A percentile compares a stretch with the other conserved stretches of the same genome.
phyloP scores from a whole-genome alignment of 331 rosid species.

The Cydonia oblonga region DNA sequence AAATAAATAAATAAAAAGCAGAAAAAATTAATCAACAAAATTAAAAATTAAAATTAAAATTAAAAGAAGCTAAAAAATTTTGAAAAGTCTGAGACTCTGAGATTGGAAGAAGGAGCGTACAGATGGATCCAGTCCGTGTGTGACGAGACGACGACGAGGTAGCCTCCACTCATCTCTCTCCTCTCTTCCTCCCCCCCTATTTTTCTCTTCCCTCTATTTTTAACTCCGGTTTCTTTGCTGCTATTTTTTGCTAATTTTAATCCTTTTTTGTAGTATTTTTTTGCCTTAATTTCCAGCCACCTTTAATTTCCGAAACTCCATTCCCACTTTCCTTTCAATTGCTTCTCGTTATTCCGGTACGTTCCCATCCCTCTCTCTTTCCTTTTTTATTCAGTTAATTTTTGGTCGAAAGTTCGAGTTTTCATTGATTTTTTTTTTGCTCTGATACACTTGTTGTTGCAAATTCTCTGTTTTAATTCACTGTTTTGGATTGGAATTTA shows the following conservation, averaged over 20 bases:
- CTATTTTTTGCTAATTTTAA: conserved; percentile 14
- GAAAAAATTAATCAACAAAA: too few relatives aligned
- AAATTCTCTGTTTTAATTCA: neutral
- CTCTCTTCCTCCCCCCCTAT: conserved; percentile 15
- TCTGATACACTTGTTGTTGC: neutral
- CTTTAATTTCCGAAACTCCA: neutral
- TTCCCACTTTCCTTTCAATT: conserved; percentile 10
- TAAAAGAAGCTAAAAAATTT: neutral
- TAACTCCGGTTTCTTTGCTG: conserved; percentile 24
- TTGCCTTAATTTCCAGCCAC: neutral
- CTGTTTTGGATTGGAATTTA: neutral
- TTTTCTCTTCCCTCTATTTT: conserved; percentile 45
- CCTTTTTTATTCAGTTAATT: neutral
- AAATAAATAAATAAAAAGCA: too few relatives aligned
- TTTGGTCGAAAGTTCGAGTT: neutral
- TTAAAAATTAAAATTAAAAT: too few relatives aligned
- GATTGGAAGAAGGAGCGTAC: conserved; percentile 5
- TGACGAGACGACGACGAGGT: conserved; percentile 22
- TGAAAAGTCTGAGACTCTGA: neutral
- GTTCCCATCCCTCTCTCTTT: conserved; percentile 1
- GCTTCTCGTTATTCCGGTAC: conserved; percentile 41
- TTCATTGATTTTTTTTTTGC: neutral
- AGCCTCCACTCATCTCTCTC: conserved; percentile 39
- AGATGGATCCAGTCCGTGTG: conserved; percentile 46
- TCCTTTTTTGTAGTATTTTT: neutral